phyloP scores from a whole-genome alignment of 169 alveolate genomes.

The Fabrea salina region DNA sequence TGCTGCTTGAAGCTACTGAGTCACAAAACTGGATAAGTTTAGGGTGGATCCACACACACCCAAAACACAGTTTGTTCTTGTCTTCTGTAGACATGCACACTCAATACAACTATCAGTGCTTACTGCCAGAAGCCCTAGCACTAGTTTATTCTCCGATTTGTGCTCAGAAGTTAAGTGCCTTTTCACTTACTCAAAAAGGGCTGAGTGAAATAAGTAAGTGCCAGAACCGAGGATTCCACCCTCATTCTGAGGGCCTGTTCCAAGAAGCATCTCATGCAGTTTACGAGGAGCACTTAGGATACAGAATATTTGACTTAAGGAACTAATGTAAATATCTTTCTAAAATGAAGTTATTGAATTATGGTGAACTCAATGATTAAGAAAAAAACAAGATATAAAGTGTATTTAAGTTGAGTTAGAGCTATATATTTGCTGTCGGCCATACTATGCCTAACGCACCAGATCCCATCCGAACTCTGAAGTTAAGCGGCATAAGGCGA shows the following conservation, averaged over 20 bases:
- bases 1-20: conserved; percentile 27
- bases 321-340: too few relatives aligned
- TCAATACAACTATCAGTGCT: conserved; percentile 43
- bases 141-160: conserved; percentile 56
- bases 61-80: conserved; percentile 42
- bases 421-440: too few relatives aligned
- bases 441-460: too few relatives aligned
- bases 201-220: conserved; percentile 43
- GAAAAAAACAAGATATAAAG: too few relatives aligned
- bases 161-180: conserved; percentile 20
- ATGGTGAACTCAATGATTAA: too few relatives aligned
- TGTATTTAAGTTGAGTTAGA: too few relatives aligned
- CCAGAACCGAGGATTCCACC: conserved; percentile 46
- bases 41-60: conserved; percentile 72
- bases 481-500: too few relatives aligned
- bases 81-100: conserved; percentile 58
- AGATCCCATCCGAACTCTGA: too few relatives aligned
- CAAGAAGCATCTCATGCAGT: too few relatives aligned
- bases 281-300: too few relatives aligned
- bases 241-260: conserved; percentile 34
- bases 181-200: conserved; percentile 44
- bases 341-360: too few relatives aligned
- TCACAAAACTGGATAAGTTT: conserved; percentile 34
- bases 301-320: too few relatives aligned
- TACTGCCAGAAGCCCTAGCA: conserved; percentile 58